Evolutionary conservation across 2,329 filamentous ascomycete species (phyloP), one percentile per base, ranked within the genome.

Genomic region (Trichothecium sympodiale): DNA sequence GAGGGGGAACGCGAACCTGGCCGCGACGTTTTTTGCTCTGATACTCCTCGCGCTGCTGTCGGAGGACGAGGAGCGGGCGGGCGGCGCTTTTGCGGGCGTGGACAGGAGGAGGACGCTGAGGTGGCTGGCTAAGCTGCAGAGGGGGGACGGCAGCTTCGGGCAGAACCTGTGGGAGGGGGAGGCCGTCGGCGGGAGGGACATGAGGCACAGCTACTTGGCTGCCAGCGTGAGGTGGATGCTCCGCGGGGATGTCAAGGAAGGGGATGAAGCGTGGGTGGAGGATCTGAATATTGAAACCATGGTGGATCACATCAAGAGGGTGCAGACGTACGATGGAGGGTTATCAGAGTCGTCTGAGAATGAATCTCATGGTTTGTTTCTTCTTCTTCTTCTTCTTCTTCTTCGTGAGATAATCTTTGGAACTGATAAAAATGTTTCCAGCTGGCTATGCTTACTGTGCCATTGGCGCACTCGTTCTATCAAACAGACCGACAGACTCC

Each of bases 361-460:
- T 40, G 88, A 95, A 60, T 80, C 86, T 25, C 87, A 95, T 51
- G 83, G 80, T 17, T 14, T 35, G 9, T 18, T 8, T 17, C 17
- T 23, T 20, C n/a, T 16, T 10, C 12, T 26, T 14, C 29, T 9
- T 16, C 23, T 10, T 13, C 12, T 26, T n/a, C n/a, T n/a, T n/a
- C n/a, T n/a, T n/a, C n/a, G n/a, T n/a, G n/a, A n/a, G n/a, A n/a
- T n/a, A n/a, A n/a, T n/a, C n/a, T n/a, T n/a, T n/a, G n/a, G n/a
- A n/a, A n/a, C n/a, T n/a, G n/a, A n/a, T n/a, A n/a, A n/a, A n/a
- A n/a, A n/a, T n/a, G n/a, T 20, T 42, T 6, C 13, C n/a, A 87
- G 83, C 85, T 46, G 91, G 91, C 15, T 89, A 94, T 55, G 87
- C 85, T 8, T 95, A 88, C 63, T 95, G 87, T 56, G 87, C 81